A percentile compares a stretch with the other conserved stretches of the same genome.
These are phyloP conservation scores for Fagopyrum esculentum DNA, from an alignment of 148 eudicot genomes.

Conservation along the genomic window DNA sequence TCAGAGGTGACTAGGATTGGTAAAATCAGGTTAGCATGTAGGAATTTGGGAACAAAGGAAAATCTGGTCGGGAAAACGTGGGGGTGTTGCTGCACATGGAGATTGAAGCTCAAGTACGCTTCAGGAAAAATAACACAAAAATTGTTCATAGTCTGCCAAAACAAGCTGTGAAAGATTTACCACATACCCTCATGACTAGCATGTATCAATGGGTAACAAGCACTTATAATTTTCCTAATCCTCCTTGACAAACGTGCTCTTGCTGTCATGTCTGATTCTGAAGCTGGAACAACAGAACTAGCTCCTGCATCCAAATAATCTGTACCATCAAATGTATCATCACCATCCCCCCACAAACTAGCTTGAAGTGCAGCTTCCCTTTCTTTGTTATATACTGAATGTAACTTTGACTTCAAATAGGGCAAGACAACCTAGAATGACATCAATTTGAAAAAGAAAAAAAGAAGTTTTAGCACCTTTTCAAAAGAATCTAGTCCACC, in stretches of 20 bases:
- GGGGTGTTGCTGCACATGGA: neutral
- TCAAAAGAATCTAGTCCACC: neutral
- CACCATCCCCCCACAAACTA: conserved; percentile 83
- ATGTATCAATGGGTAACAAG: conserved; percentile 90
- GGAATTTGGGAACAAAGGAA: neutral
- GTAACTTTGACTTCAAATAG: conserved; percentile 87
- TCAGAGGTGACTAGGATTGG: neutral
- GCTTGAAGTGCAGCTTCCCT: conserved; percentile 93
- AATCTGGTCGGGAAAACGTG: neutral
- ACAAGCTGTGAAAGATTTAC: neutral
- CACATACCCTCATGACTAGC: conserved; percentile 86
- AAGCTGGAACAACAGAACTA: conserved; percentile 44
- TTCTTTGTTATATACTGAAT: conserved; percentile 74
- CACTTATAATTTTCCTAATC: conserved; percentile 55
- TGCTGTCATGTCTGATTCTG: conserved; percentile 42
- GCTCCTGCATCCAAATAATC: conserved; percentile 44
- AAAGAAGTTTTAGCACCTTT: neutral
- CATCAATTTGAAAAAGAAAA: conserved; percentile 1
- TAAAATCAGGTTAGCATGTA: neutral
- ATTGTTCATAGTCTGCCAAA: neutral
- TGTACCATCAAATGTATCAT: conserved; percentile 48
- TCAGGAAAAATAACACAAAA: neutral
- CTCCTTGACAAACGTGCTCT: conserved; percentile 44
- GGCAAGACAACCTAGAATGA: conserved; percentile 79
- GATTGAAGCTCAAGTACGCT: neutral